Evolutionary conservation across 306 rosid species (phyloP).

Genomic region (Acacia crassicarpa): DNA sequence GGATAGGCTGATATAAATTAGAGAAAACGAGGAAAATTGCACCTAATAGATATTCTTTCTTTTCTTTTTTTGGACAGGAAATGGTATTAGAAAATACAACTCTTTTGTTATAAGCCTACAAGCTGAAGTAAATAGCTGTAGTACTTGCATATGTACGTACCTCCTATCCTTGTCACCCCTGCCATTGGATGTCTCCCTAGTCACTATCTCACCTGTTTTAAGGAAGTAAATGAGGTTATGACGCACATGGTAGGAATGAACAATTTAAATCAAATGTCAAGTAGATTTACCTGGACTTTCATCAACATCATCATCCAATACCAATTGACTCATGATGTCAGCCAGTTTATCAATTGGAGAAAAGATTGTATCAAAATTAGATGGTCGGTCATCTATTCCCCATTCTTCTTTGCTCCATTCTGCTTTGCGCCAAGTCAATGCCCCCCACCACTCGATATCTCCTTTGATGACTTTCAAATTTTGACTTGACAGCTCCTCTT

Average conservation of each 20-base stretch:
- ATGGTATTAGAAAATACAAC: background rate
- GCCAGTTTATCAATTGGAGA: background rate
- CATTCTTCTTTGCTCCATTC: background rate
- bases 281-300: background rate
- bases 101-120: background rate
- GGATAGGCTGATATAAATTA: slow-evolving; percentile 20
- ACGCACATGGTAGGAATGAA: background rate
- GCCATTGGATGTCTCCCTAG: background rate
- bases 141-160: no score
- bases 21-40: background rate
- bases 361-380: background rate
- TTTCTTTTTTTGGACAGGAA: background rate
- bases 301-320: background rate
- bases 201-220: background rate
- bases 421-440: background rate
- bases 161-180: background rate
- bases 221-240: background rate
- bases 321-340: background rate
- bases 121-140: background rate
- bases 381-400: background rate
- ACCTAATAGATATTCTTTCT: background rate
- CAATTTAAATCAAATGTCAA: background rate
- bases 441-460: background rate
- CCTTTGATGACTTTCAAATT: background rate
- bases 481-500: background rate